Conservation (phyloP, 768 basidiomycete genomes). For the Amyloporia xantha region DNA sequence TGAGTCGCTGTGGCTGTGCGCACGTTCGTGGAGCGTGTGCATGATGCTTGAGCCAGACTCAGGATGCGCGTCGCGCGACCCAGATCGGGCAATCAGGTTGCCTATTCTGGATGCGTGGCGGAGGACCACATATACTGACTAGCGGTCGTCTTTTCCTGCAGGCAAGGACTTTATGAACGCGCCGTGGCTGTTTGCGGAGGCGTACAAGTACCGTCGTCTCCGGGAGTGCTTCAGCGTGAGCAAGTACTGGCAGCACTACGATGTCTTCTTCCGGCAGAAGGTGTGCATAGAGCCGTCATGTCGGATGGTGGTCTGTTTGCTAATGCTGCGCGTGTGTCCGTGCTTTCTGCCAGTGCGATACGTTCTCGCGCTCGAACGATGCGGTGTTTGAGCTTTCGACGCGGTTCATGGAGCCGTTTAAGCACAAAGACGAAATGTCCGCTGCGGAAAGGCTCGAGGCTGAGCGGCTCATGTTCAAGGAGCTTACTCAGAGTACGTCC, state of each 20-base stretch:
- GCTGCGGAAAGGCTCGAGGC: constrained; percentile 57
- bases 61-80: too few relatives aligned
- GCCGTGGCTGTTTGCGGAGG: constrained; percentile 94
- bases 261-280: constrained; percentile 94
- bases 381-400: constrained; percentile 93
- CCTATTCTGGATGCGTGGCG: neutral
- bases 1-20: constrained; percentile 18
- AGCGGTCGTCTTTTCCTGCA: constrained; percentile 17
- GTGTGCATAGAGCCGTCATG: constrained; percentile 26
- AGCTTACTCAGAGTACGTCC: constrained; percentile 77
- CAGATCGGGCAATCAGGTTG: neutral
- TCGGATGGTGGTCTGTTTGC: too few relatives aligned
- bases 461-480: constrained; percentile 81
- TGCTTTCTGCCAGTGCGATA: constrained; percentile 63
- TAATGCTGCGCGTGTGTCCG: neutral
- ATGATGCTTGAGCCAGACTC: neutral
- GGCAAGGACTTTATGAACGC: constrained; percentile 94
- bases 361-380: constrained; percentile 86
- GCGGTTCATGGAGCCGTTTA: constrained; percentile 85
- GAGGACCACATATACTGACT: neutral
- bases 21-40: neutral
- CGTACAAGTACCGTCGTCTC: constrained; percentile 87
- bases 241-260: constrained; percentile 86
- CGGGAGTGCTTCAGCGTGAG: constrained; percentile 91
- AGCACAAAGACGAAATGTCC: constrained; percentile 46